Base-by-base conservation (phyloP, 805 yeast genomes). In the Pichia cephalocereana region DNA sequence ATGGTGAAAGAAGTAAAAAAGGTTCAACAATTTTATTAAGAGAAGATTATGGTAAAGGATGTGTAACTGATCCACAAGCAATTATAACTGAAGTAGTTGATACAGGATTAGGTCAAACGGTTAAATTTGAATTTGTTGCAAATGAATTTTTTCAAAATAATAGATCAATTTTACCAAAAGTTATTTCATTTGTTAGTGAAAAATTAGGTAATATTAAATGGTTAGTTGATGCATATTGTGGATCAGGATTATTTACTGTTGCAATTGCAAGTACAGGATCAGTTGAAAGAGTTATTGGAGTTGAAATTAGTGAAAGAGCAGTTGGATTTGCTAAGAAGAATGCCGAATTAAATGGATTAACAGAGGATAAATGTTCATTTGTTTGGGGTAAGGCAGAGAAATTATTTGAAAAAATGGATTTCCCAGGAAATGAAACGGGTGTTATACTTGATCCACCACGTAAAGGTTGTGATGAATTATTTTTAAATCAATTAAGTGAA, bases 141-240 rank as follows among this genome's bases (percentile, higher is more conserved):
- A 96, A 96, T 48, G 96, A 90, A 64, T 93, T 93, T 62, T 93
- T 93, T 73, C 99, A 91, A 68, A 91, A 91, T 68, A 91, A 91
- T 68, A 90, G 89, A 65, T 82, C 95, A 19, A 91, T 93, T 27
- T 69, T 93, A 52, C 96, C 97, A 3, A 64, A 71, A 3, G 95
- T 93, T 18, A 84, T 96, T 6, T 71, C 72, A 39, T 90, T 87
- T 62, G 99, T 93, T 17, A 77, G 83, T 51, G 74, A 79, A 9
- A 86, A 87, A 58, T 67, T 90, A 46, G 70, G 71, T 44, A 57
- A 44, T n/a, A 65, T 57, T 28, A 65, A 65, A 31, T 88, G 81
- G 61, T 68, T 90, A 44, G 96, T 90, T 28, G 98, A 90, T 65
- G 95, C 97, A 0, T 90, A 90, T 69, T 90, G 98, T 72, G 98